Conservation (phyloP, 345 rosid genomes). For the Xanthoceras sorbifolium region DNA sequence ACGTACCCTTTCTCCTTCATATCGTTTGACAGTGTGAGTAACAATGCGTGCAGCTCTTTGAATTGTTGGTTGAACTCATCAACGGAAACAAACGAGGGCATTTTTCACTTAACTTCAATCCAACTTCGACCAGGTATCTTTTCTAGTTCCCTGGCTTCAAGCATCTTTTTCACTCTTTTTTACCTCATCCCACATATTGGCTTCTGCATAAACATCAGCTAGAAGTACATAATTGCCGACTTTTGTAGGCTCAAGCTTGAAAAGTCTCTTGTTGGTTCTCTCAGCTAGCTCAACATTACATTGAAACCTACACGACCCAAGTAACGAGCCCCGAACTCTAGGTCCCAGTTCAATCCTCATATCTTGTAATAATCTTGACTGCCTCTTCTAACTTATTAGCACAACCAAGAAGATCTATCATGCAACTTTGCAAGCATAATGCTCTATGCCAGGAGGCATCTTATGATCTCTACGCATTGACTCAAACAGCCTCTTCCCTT, state of each 20-base stretch:
- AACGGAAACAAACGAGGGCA: conserved; percentile 60
- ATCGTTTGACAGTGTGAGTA: conserved; percentile 60
- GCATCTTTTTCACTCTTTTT: conserved; percentile 68
- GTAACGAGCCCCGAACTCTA: conserved; percentile 90
- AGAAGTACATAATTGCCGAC: conserved; percentile 82
- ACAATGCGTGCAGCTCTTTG: conserved; percentile 68
- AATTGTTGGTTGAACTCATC: conserved; percentile 73
- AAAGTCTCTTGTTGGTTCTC: conserved; percentile 67
- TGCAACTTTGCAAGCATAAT: conserved; percentile 95
- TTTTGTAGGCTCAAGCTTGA: conserved; percentile 70
- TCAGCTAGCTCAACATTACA: conserved; percentile 81
- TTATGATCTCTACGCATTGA: conserved; percentile 61
- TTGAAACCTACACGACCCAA: conserved; percentile 87
- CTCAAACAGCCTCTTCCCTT: conserved; percentile 66
- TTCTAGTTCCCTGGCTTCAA: conserved; percentile 54
- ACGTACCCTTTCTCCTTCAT: conserved; percentile 86
- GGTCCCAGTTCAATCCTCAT: conserved; percentile 78
- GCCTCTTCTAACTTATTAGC: conserved; percentile 88
- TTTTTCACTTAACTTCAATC: conserved; percentile 69
- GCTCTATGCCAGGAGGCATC: conserved; percentile 71
- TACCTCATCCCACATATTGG: conserved; percentile 75
- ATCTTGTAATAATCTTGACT: conserved; percentile 56
- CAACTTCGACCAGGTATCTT: conserved; percentile 81
- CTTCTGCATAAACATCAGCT: conserved; percentile 77
- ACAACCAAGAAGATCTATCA: conserved; percentile 96